Evolutionary conservation across 31 red algal genomes (phyloP).

Genomic region (Endocladia muricata): DNA sequence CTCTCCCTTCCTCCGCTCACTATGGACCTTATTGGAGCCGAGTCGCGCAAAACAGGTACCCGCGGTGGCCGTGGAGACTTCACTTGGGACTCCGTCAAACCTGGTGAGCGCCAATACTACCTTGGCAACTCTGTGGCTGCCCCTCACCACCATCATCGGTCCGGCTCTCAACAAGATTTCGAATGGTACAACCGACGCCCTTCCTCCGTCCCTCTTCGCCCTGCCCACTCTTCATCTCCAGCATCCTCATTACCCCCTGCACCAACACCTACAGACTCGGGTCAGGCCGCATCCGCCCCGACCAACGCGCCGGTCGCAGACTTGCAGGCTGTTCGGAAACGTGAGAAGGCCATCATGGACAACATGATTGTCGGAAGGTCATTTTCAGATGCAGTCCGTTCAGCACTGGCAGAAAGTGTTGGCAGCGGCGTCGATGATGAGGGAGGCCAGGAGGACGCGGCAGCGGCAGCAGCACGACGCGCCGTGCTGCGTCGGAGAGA

Average conservation of each 20-base stretch:
- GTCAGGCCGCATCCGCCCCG: neutral
- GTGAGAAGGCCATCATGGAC: slow-evolving; percentile 48
- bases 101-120: slow-evolving; percentile 42
- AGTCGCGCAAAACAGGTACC: slow-evolving; percentile 40
- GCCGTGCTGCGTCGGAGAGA: slow-evolving; percentile 19
- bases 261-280: slow-evolving; percentile 1
- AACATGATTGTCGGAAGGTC: slow-evolving; percentile 43
- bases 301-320: neutral
- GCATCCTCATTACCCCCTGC: neutral
- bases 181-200: slow-evolving; percentile 28
- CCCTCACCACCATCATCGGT: neutral
- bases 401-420: slow-evolving; percentile 47
- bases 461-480: slow-evolving; percentile 9
- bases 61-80: slow-evolving; percentile 48
- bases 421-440: slow-evolving; percentile 59
- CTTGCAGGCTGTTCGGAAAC: neutral
- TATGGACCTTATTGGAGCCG: slow-evolving; percentile 43
- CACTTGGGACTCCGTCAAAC: slow-evolving; percentile 45
- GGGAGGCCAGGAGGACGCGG: slow-evolving; percentile 1
- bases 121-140: slow-evolving; percentile 38
- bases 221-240: neutral
- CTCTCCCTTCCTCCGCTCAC: neutral
- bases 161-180: slow-evolving; percentile 2
- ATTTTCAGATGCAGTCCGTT: slow-evolving; percentile 67
- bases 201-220: neutral